Evolutionary conservation across 495 filamentous ascomycete genomes (phyloP).

Genomic region (Penicillium subrubescens): DNA sequence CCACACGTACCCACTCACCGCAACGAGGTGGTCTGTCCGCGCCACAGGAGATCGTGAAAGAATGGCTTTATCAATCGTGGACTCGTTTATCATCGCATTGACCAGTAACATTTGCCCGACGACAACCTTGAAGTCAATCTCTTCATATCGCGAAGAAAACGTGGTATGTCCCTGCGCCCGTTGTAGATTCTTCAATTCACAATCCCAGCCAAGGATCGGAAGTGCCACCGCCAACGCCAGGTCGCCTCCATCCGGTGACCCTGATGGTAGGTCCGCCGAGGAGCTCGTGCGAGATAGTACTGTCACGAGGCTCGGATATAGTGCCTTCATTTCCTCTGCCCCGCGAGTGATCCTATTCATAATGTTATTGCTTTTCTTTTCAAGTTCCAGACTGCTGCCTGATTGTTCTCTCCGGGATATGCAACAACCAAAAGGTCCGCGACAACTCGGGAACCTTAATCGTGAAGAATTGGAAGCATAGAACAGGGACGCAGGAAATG

Average conservation of each 20-base stretch:
- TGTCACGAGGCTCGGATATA: slow-evolving; percentile 8
- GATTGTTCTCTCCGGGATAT: neutral
- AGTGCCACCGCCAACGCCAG: slow-evolving; percentile 6
- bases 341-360: slow-evolving; percentile 8
- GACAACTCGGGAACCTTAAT: neutral
- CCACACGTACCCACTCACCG: slow-evolving; percentile 7
- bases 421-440: neutral
- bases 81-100: slow-evolving; percentile 10
- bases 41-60: slow-evolving; percentile 8
- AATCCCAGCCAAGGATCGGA: slow-evolving; percentile 12
- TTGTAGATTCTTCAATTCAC: slow-evolving; percentile 1
- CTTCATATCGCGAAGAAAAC: slow-evolving; percentile 8
- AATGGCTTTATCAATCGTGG: slow-evolving; percentile 15
- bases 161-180: neutral
- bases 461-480: neutral
- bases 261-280: slow-evolving; percentile 13
- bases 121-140: slow-evolving; percentile 8
- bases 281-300: slow-evolving; percentile 8
- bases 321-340: slow-evolving; percentile 8
- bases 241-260: slow-evolving; percentile 4
- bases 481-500: neutral
- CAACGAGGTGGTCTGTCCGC: slow-evolving; percentile 20
- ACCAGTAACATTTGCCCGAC: slow-evolving; percentile 8
- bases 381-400: neutral
- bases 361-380: neutral